phyloP scores from a whole-genome alignment of 2,329 filamentous ascomycete genomes.

The Stagonosporopsis vannaccii region DNA sequence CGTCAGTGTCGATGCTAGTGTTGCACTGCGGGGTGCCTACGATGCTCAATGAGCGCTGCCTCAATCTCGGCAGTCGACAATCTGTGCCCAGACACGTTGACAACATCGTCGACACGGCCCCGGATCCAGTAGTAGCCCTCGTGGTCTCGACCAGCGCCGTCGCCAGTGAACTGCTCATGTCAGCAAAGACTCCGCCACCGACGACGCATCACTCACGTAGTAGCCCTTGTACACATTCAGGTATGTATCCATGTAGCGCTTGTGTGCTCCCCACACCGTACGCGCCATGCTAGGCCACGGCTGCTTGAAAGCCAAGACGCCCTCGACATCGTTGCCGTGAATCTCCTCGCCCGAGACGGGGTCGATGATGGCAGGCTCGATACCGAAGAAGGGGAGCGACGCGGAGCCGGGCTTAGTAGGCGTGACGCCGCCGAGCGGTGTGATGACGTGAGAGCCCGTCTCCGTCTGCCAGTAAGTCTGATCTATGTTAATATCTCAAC shows the following conservation, averaged over 20 bases:
- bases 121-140: slow-evolving; percentile 99
- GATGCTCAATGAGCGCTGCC: slow-evolving; percentile 92
- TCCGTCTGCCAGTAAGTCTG: slow-evolving; percentile 99
- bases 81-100: slow-evolving; percentile 96
- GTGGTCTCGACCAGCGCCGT: slow-evolving; percentile 94
- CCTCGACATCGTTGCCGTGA: slow-evolving; percentile 94
- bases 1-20: slow-evolving; percentile 27
- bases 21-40: slow-evolving; percentile 47
- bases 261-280: slow-evolving; percentile 96
- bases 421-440: slow-evolving; percentile 88
- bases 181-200: slow-evolving; percentile 20
- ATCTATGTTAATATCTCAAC: slow-evolving; percentile 25
- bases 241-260: slow-evolving; percentile 99
- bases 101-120: slow-evolving; percentile 96
- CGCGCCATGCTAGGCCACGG: slow-evolving; percentile 98
- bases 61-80: slow-evolving; percentile 98
- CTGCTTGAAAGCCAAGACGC: slow-evolving; percentile 96
- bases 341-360: slow-evolving; percentile 94
- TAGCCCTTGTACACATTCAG: slow-evolving; percentile 97
- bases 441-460: slow-evolving; percentile 95
- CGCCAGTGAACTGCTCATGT: slow-evolving; percentile 76
- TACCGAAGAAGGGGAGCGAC: slow-evolving; percentile 96
- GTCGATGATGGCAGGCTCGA: slow-evolving; percentile 97
- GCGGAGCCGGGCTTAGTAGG: slow-evolving; percentile 97
- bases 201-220: slow-evolving; percentile 71